A percentile compares a stretch with the other conserved stretches of the same genome.
Evolutionary conservation across 1,284 basidiomycete genomes (phyloP).

Genomic region (Tilletiopsis washingtonensis): DNA sequence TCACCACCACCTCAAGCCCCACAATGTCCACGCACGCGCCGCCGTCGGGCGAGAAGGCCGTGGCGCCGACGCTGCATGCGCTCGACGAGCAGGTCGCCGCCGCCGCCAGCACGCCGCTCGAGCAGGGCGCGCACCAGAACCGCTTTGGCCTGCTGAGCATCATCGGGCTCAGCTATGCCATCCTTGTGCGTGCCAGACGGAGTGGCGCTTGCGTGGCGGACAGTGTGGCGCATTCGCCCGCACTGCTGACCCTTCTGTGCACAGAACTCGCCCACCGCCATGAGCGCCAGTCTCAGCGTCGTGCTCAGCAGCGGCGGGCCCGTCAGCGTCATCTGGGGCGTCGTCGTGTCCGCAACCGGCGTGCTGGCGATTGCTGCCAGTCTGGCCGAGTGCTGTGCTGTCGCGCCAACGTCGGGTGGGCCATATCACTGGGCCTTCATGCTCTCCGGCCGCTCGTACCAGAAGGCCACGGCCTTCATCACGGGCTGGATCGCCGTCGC

Average conservation of each 20-base stretch:
- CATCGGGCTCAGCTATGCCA: conserved; percentile 12
- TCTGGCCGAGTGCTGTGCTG: conserved; percentile 46
- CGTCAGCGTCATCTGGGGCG: conserved; percentile 48
- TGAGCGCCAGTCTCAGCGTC: conserved; percentile 32
- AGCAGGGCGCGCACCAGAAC: conserved; percentile 2
- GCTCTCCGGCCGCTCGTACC: conserved; percentile 44
- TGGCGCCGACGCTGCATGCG: too few species aligned
- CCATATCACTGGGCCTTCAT: conserved; percentile 49
- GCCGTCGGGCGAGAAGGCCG: too few species aligned
- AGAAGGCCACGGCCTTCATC: conserved; percentile 34
- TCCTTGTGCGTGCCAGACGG: conserved; percentile 13
- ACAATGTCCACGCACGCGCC: too few species aligned
- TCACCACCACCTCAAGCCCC: too few species aligned
- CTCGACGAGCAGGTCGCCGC: too few species aligned
- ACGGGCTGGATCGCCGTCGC: conserved; percentile 34
- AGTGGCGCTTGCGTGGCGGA: too few species aligned
- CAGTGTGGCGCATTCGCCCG: too few species aligned
- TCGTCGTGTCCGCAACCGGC: conserved; percentile 44
- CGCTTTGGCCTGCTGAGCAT: conserved; percentile 11
- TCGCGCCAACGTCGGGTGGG: conserved; percentile 42
- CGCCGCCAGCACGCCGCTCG: too few species aligned
- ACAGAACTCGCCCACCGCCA: conserved; percentile 42
- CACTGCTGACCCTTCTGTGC: conserved; percentile 17
- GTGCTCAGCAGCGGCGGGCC: conserved; percentile 47
- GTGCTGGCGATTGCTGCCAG: conserved; percentile 44